Evolutionary conservation across 1,139 yeast genomes (phyloP).

Genomic region (Magnusiomyces sp.): DNA sequence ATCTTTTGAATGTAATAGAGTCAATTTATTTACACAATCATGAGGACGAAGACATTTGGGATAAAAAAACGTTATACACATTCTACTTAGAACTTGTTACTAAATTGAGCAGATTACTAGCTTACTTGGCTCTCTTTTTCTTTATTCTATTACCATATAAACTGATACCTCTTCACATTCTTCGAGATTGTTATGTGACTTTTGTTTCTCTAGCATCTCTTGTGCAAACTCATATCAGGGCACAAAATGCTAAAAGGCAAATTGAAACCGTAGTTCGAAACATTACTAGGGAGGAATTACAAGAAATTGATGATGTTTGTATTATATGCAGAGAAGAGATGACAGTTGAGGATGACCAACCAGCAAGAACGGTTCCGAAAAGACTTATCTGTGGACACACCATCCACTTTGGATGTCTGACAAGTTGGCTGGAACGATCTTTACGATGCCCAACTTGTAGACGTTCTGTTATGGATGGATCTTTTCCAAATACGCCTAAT

Average conservation of each 20-base stretch:
- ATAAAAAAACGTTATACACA: slow-evolving; percentile 52
- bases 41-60: slow-evolving; percentile 64
- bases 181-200: slow-evolving; percentile 59
- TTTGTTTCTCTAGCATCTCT: slow-evolving; percentile 43
- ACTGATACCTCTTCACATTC: slow-evolving; percentile 51
- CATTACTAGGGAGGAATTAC: slow-evolving; percentile 58
- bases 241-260: slow-evolving; percentile 53
- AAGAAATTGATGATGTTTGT: slow-evolving; percentile 50
- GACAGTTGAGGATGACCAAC: slow-evolving; percentile 35
- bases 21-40: slow-evolving; percentile 38
- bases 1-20: slow-evolving; percentile 51
- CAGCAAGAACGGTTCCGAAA: slow-evolving; percentile 54
- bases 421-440: slow-evolving; percentile 89
- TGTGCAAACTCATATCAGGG: slow-evolving; percentile 44
- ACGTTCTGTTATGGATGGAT: slow-evolving; percentile 45
- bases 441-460: slow-evolving; percentile 91
- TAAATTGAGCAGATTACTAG: slow-evolving; percentile 31
- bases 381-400: slow-evolving; percentile 78
- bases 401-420: slow-evolving; percentile 81
- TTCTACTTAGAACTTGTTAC: slow-evolving; percentile 51
- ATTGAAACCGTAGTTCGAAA: slow-evolving; percentile 52
- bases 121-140: slow-evolving; percentile 47
- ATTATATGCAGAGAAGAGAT: slow-evolving; percentile 83
- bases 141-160: slow-evolving; percentile 41
- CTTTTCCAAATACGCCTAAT: slow-evolving; percentile 3